These are phyloP conservation scores for Syzygium grande DNA, from an alignment of 345 rosid genomes.

Conservation along the genomic window DNA sequence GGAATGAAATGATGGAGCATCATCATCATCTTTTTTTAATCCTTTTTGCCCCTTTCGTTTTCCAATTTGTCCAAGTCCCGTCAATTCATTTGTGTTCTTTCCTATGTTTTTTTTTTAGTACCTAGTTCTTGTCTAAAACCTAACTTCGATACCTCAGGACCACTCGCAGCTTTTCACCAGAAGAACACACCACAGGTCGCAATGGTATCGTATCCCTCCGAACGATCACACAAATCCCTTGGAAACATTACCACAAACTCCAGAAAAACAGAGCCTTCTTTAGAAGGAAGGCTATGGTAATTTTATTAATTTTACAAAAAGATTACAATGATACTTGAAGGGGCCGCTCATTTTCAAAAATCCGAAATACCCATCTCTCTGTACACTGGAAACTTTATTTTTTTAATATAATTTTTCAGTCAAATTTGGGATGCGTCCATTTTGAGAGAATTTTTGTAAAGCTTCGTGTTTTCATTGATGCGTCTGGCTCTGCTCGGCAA, in stretches of 20 bases:
- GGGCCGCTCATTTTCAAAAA: neutral
- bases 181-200: neutral
- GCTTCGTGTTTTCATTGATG: neutral
- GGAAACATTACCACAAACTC: neutral
- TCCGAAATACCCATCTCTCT: neutral
- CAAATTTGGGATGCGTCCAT: neutral
- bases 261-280: neutral
- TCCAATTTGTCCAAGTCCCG: neutral
- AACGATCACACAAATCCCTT: neutral
- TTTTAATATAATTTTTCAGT: neutral
- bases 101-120: neutral
- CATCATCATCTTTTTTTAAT: neutral
- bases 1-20: neutral
- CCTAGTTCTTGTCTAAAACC: neutral
- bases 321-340: neutral
- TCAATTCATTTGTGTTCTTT: neutral
- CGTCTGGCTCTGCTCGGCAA: neutral
- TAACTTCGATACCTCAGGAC: neutral
- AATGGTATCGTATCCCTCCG: neutral
- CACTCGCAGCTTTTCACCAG: neutral
- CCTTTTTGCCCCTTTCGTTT: neutral
- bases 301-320: neutral
- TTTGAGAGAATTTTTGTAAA: neutral
- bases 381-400: neutral
- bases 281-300: neutral